Conservation (phyloP, 2,329 filamentous ascomycete species). For the Zasmidium citrigriseum region DNA sequence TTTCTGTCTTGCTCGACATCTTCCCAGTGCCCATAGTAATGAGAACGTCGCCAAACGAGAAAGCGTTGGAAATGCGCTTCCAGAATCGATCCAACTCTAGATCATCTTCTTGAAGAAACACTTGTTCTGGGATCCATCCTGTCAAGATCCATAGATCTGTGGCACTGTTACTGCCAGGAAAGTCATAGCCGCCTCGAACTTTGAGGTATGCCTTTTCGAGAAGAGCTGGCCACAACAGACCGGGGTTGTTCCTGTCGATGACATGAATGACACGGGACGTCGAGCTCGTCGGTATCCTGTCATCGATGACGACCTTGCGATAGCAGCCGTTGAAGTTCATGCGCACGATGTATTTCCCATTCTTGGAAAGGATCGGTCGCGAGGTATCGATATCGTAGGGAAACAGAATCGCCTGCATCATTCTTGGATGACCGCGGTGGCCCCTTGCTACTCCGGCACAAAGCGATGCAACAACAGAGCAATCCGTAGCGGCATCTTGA, state of each 20-base stretch:
- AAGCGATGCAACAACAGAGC: slow-evolving; percentile 93
- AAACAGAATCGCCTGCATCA: slow-evolving; percentile 71
- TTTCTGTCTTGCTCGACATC: slow-evolving; percentile 74
- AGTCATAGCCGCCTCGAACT: slow-evolving; percentile 92
- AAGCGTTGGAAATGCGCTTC: slow-evolving; percentile 73
- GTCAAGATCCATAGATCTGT: slow-evolving; percentile 92
- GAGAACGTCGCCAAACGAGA: slow-evolving; percentile 76
- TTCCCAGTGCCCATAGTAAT: slow-evolving; percentile 88
- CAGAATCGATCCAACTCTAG: slow-evolving; percentile 75
- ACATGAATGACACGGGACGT: slow-evolving; percentile 80
- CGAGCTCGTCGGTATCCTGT: slow-evolving; percentile 77
- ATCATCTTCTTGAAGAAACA: slow-evolving; percentile 86
- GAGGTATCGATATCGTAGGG: slow-evolving; percentile 66
- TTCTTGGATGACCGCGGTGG: slow-evolving; percentile 68
- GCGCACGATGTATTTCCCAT: slow-evolving; percentile 88
- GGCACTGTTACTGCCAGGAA: slow-evolving; percentile 94
- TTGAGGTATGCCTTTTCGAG: slow-evolving; percentile 97
- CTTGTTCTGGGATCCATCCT: slow-evolving; percentile 95
- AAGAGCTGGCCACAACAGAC: slow-evolving; percentile 86
- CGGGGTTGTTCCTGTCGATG: slow-evolving; percentile 77
- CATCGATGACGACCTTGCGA: slow-evolving; percentile 84
- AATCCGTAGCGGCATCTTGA: slow-evolving; percentile 94
- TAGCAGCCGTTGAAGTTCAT: slow-evolving; percentile 95
- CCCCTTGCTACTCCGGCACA: slow-evolving; percentile 76
- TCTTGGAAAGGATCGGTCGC: slow-evolving; percentile 66